Base-by-base conservation (phyloP, 2,329 filamentous ascomycete species). In the Phaeoacremonium minimum region DNA sequence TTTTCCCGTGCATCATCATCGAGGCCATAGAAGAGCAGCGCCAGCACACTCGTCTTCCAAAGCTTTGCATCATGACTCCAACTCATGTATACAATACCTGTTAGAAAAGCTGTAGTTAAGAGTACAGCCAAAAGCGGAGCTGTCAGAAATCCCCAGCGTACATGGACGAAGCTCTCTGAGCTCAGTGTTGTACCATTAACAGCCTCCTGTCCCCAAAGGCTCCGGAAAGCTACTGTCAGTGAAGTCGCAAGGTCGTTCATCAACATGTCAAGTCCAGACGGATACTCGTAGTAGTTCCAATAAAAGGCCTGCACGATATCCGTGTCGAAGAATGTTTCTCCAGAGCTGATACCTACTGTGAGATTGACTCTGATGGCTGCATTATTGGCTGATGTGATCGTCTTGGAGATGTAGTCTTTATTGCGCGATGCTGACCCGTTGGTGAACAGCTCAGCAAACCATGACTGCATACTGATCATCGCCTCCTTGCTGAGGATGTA, bases 281-380 rank as follows among this genome's bases (percentile, higher is more conserved):
- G 42, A 30, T 61, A 61, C 35, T 62, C 47, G 46, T 61, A 61
- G 48, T 63, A 61, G 41, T 60, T 59, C 58, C 57, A 61, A 46
- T 62, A 63, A 33, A 63, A 62, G 3, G 57, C 58, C 17, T 60
- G 58, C 12, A 62, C 56, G 32, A 61, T 51, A 35, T 63, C 60
- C 2, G 52, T 57, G 36, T 58, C 56, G 42, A 57, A 57, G 38
- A 57, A 57, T 5, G 53, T 59, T 30, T 47, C 46, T 11, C 56
- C 55, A 7, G 46, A 51, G 3, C 53, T 52, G 18, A 59, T 56
- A 15, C 55, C 56, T 4, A 57, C 55, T 3, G 54, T 57, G 7
- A 57, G 46, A 33, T 57, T 57, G 22, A 57, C 55, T 8, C 50
- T 53, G 4, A 58, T 48, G 5, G 33, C 20, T 5, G 43, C 37